A percentile compares a stretch with the other conserved stretches of the same genome.
These are phyloP conservation scores for Lipomyces spencermartinsiae DNA, from an alignment of 805 yeast species.

Conservation along the genomic window DNA sequence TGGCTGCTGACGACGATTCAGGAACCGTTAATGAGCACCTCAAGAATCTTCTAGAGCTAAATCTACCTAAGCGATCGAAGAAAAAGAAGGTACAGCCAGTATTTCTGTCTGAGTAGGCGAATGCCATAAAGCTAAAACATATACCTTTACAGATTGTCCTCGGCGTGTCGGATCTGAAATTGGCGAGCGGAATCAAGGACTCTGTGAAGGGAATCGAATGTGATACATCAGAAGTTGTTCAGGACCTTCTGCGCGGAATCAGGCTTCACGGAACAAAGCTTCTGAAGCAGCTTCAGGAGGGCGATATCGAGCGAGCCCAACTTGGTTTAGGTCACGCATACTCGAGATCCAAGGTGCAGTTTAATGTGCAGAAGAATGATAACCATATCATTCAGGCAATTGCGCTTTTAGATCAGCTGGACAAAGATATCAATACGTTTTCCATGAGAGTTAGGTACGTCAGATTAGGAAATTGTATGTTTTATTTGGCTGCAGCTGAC, in stretches of 20 bases:
- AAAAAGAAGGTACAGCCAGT: constrained; percentile 55
- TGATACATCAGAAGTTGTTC: constrained; percentile 87
- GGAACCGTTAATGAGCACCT: constrained; percentile 84
- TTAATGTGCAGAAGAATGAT: constrained; percentile 97
- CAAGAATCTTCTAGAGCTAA: constrained; percentile 86
- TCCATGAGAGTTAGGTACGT: constrained; percentile 83
- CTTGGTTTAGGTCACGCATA: constrained; percentile 99
- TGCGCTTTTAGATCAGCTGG: constrained; percentile 95
- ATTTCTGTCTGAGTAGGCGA: background rate
- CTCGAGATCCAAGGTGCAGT: constrained; percentile 98
- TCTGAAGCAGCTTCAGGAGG: constrained; percentile 88
- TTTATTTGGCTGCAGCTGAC: background rate
- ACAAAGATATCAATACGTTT: constrained; percentile 96
- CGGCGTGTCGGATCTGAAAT: constrained; percentile 91
- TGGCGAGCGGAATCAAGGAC: constrained; percentile 97
- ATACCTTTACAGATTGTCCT: constrained; percentile 52
- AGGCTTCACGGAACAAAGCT: constrained; percentile 89
- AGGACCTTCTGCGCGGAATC: constrained; percentile 93
- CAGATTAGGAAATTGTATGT: too few species aligned
- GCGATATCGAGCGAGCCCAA: constrained; percentile 97
- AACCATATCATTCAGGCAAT: constrained; percentile 99
- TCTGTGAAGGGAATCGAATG: constrained; percentile 87
- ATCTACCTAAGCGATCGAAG: constrained; percentile 79
- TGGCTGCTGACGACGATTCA: background rate
- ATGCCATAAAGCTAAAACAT: background rate